Evolutionary conservation across 345 rosid genomes (phyloP).

Genomic region (Euphorbia lathyris): DNA sequence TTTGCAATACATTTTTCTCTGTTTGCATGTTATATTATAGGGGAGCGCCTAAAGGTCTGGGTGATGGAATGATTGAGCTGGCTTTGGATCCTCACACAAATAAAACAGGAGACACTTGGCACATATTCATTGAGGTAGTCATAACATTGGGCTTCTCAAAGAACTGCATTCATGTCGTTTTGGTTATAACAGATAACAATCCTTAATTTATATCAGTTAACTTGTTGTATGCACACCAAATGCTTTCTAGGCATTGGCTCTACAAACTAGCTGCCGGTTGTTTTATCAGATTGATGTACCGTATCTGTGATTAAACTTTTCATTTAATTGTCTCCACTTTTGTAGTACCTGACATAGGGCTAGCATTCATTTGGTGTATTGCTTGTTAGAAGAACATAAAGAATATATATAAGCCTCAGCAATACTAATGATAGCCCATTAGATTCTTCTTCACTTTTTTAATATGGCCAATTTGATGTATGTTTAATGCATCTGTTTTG

Average conservation of each 20-base stretch:
- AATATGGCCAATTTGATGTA: background rate
- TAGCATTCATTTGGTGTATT: background rate
- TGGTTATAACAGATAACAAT: background rate
- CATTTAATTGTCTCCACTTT: no score
- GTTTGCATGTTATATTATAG: slow-evolving; percentile 21
- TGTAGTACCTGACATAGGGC: background rate
- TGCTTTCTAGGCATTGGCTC: background rate
- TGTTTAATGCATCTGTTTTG: slow-evolving; percentile 1
- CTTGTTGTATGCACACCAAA: background rate
- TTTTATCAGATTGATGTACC: background rate
- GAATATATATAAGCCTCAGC: background rate
- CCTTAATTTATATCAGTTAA: slow-evolving; percentile 1
- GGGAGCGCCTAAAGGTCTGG: slow-evolving; percentile 31
- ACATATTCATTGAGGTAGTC: slow-evolving; percentile 69
- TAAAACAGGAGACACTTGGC: slow-evolving; percentile 93
- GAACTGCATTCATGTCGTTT: background rate
- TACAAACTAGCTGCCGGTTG: background rate
- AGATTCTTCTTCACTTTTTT: background rate
- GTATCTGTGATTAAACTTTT: no score
- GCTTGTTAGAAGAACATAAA: background rate
- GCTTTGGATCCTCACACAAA: slow-evolving; percentile 64
- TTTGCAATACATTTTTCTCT: background rate
- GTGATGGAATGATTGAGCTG: slow-evolving; percentile 56
- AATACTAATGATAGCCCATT: background rate
- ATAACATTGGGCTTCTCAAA: slow-evolving; percentile 8